These are phyloP conservation scores for Amniculicola lignicola DNA, from an alignment of 495 filamentous ascomycete genomes.

Conservation along the genomic window DNA sequence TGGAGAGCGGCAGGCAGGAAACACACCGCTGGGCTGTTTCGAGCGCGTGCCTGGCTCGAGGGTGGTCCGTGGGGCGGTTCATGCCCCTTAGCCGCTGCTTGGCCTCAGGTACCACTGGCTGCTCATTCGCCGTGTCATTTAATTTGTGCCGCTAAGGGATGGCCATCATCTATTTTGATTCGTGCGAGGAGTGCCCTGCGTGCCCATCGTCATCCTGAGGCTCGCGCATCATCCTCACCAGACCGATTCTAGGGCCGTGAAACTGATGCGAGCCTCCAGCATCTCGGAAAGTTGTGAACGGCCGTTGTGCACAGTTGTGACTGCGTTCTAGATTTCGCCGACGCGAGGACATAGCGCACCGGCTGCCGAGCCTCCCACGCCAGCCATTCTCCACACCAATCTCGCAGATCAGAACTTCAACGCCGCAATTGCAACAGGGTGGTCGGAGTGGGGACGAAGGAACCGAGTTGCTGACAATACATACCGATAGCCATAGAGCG, in stretches of 20 bases:
- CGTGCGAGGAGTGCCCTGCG: slow-evolving; percentile 13
- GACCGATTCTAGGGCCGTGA: background rate
- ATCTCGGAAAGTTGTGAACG: slow-evolving; percentile 4
- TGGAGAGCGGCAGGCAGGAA: slow-evolving; percentile 3
- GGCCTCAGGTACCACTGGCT: slow-evolving; percentile 14
- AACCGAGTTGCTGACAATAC: too few species aligned
- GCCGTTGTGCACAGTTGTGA: background rate
- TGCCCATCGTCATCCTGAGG: background rate
- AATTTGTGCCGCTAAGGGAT: slow-evolving; percentile 14
- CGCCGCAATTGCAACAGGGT: background rate
- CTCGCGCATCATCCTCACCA: slow-evolving; percentile 2
- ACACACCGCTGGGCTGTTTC: background rate
- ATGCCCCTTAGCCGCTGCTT: slow-evolving; percentile 11
- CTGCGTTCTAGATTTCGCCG: background rate
- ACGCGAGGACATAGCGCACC: background rate
- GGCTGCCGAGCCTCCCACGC: slow-evolving; percentile 1
- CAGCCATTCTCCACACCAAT: background rate
- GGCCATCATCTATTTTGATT: slow-evolving; percentile 12
- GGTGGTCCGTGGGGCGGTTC: slow-evolving; percentile 8
- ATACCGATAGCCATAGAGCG: too few species aligned
- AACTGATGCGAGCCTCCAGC: slow-evolving; percentile 7
- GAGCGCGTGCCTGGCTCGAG: background rate
- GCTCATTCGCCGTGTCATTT: slow-evolving; percentile 13
- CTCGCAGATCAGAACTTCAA: background rate
- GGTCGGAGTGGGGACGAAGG: too few species aligned